Percentiles rank a stretch among this genome's conserved stretches.
These are phyloP conservation scores for Cornus suecica DNA, from an alignment of 148 eudicot species.

Conservation along the genomic window DNA sequence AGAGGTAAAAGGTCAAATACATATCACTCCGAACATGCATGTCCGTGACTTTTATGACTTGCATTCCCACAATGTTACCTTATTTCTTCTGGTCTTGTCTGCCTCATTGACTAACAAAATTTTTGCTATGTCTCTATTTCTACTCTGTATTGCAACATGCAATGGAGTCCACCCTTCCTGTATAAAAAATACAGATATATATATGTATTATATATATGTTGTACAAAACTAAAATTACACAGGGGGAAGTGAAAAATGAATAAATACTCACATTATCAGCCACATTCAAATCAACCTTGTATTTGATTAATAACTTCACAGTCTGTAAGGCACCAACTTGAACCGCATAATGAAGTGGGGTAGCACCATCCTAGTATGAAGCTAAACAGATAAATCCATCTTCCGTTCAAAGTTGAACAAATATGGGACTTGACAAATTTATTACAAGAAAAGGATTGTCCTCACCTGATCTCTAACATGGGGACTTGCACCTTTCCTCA, in stretches of 20 bases:
- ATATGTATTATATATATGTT: background rate
- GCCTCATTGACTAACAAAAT: conserved; percentile 80
- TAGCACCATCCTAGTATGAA: conserved; percentile 66
- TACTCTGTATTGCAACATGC: conserved; percentile 86
- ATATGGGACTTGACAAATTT: background rate
- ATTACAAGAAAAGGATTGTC: background rate
- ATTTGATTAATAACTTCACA: conserved; percentile 79
- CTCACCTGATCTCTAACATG: conserved; percentile 68
- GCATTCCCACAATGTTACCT: conserved; percentile 44
- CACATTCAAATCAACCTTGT: conserved; percentile 66
- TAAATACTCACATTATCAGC: conserved; percentile 63
- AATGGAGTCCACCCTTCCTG: conserved; percentile 98
- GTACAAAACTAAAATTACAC: conserved; percentile 9
- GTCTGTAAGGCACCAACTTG: conserved; percentile 97
- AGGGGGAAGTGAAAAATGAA: conserved; percentile 8
- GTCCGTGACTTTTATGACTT: background rate
- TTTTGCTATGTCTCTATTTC: conserved; percentile 85
- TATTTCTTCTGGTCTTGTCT: conserved; percentile 64
- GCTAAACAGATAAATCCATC: background rate
- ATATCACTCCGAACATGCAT: background rate
- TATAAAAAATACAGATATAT: conserved; percentile 4
- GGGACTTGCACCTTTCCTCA: conserved; percentile 90
- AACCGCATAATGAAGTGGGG: conserved; percentile 92
- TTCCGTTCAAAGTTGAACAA: background rate
- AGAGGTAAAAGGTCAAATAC: background rate